Evolutionary conservation across 805 yeast species (phyloP), one percentile per base, ranked within the genome.

Genomic region (Barnettozyma pratensis): DNA sequence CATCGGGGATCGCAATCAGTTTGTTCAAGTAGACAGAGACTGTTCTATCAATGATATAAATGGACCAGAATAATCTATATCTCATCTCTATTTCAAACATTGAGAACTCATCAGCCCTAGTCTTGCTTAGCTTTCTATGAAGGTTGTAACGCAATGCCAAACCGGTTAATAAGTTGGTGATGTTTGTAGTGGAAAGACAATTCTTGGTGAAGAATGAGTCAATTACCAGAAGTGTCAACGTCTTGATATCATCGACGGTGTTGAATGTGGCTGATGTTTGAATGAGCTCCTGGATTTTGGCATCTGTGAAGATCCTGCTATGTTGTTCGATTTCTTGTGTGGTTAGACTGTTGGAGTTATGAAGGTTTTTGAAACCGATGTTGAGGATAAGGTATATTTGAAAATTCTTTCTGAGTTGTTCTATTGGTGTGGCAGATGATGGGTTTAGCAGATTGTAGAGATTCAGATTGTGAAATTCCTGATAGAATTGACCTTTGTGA

Each of bases 181-280:
- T 64, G 36, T 77, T 75, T 76, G 82, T 76, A 1, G 82, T 70
- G 14, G 78, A 72, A 9, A 74, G 69, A n/a, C 81, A 81, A 42
- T 73, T 67, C 12, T 77, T 75, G 50, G 76, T 78, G 55, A 77
- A 76, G 52, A 76, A 77, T 0, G 81, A 76, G 54, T 75, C 77
- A 36, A 77, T 69, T 12, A 80, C 79, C n/a, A 78, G 56, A 7
- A 79, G 56, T 9, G 75, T 54, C 35, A 77, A 53, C 45, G 75
- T 67, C 46, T 68, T 70, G 4, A 77, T 68, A 11, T 77, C 73
- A 35, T 70, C 74, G 11, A 69, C 53, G 44, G 72, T 69, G 44
- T 73, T 74, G 41, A 68, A 62, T 2, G 70, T 61, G 42, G 76
- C 29, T 0, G 60, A 47, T 6, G 53, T 50, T 14, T 49, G 52